These are phyloP conservation scores for Datura wrightii DNA, from an alignment of 257 asterid species.

Conservation along the genomic window DNA sequence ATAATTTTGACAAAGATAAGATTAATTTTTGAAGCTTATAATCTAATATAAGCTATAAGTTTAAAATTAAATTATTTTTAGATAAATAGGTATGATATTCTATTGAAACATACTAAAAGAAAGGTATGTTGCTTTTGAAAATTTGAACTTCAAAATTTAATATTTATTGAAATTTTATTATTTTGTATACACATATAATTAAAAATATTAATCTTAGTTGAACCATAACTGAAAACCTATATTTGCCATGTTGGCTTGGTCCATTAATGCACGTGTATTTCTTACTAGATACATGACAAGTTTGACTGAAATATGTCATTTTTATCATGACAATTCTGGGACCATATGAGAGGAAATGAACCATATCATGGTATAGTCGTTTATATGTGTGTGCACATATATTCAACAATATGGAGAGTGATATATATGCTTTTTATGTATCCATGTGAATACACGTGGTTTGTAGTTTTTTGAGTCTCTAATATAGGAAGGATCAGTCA, in stretches of 20 bases:
- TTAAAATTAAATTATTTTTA: no score
- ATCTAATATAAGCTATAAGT: no score
- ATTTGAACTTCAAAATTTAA: no score
- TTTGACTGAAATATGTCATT: neutral
- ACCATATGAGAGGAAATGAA: neutral
- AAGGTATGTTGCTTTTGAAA: no score
- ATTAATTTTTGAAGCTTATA: no score
- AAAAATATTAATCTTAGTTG: neutral
- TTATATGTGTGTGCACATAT: neutral
- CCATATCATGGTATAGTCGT: neutral
- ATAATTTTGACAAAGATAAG: no score
- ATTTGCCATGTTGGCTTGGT: neutral
- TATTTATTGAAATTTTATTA: no score
- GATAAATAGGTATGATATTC: no score
- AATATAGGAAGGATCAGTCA: neutral
- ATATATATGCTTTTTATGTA: neutral
- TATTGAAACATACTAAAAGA: no score
- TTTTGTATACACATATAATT: no score
- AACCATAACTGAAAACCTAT: neutral
- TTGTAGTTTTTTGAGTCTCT: neutral
- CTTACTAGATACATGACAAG: neutral
- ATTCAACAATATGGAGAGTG: neutral
- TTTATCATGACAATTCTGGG: slow-evolving; percentile 14
- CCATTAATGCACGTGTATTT: neutral
- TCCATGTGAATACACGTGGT: neutral